phyloP scores from a whole-genome alignment of 345 rosid species.

The Pugionium cornutum region DNA sequence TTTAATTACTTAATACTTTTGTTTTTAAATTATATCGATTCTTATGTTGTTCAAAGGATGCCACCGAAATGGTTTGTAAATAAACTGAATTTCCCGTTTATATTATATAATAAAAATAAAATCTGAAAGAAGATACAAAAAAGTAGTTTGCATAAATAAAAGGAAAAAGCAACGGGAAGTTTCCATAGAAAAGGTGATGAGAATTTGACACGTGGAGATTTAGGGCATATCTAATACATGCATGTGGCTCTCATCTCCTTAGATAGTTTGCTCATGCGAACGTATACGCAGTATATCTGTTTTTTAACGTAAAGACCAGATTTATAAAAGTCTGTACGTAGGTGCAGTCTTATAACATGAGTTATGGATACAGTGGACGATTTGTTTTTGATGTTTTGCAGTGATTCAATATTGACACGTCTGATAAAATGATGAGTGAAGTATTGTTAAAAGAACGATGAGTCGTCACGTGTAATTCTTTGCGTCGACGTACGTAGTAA shows the following conservation, averaged over 20 bases:
- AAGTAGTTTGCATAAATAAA: too few species aligned
- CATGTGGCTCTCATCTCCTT: not conserved
- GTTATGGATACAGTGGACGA: conserved; percentile 7
- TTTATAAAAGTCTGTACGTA: too few species aligned
- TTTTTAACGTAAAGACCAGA: too few species aligned
- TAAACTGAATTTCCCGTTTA: too few species aligned
- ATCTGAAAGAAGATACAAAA: too few species aligned
- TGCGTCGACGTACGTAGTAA: not conserved
- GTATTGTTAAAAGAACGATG: conserved; percentile 3
- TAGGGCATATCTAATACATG: not conserved
- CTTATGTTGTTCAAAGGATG: too few species aligned
- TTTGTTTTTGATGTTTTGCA: not conserved
- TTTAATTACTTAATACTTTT: too few species aligned
- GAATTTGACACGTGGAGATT: not conserved
- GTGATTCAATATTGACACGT: conserved; percentile 8
- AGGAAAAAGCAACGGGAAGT: too few species aligned
- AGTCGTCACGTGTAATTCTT: not conserved
- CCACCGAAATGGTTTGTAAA: too few species aligned
- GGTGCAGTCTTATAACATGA: not conserved
- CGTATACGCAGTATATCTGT: not conserved
- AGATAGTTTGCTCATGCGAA: not conserved
- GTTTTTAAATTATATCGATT: too few species aligned
- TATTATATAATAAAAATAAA: too few species aligned
- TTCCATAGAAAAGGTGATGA: not conserved
- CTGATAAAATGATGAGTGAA: not conserved